Conservation (phyloP, 805 yeast genomes). For the Brettanomyces naardenensis region DNA sequence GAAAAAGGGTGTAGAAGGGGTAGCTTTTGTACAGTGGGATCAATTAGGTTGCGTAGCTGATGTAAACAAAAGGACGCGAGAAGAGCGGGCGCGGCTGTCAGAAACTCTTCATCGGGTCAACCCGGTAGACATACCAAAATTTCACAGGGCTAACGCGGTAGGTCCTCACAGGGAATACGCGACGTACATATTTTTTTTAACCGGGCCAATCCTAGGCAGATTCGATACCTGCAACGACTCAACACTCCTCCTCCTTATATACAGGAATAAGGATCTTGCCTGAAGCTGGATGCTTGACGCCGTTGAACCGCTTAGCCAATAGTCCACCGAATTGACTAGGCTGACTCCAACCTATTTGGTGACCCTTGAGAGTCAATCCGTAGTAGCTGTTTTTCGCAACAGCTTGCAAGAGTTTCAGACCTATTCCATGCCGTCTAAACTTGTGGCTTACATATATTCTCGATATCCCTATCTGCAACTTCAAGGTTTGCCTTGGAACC, state of each 20-base stretch:
- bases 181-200: too few relatives aligned
- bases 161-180: too few relatives aligned
- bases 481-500: slow-evolving; percentile 38
- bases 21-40: too few relatives aligned
- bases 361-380: slow-evolving; percentile 34
- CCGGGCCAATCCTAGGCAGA: too few relatives aligned
- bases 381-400: slow-evolving; percentile 37
- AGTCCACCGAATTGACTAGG: slow-evolving; percentile 56
- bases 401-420: slow-evolving; percentile 32
- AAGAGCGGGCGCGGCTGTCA: too few relatives aligned
- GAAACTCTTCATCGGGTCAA: too few relatives aligned
- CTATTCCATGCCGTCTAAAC: slow-evolving; percentile 43
- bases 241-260: slow-evolving; percentile 20
- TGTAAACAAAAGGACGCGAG: too few relatives aligned
- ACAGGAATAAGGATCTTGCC: slow-evolving; percentile 42
- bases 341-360: slow-evolving; percentile 57
- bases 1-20: not conserved
- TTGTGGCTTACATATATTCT: slow-evolving; percentile 35
- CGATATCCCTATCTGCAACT: slow-evolving; percentile 35
- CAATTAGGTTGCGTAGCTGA: too few relatives aligned
- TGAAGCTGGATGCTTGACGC: slow-evolving; percentile 37
- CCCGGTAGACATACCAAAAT: too few relatives aligned
- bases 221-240: too few relatives aligned
- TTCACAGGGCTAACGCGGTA: too few relatives aligned
- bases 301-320: slow-evolving; percentile 46